Percentiles rank a stretch among this genome's conserved stretches.
Evolutionary conservation across 805 yeast genomes (phyloP).

Genomic region (Ogataea parapolymorpha): DNA sequence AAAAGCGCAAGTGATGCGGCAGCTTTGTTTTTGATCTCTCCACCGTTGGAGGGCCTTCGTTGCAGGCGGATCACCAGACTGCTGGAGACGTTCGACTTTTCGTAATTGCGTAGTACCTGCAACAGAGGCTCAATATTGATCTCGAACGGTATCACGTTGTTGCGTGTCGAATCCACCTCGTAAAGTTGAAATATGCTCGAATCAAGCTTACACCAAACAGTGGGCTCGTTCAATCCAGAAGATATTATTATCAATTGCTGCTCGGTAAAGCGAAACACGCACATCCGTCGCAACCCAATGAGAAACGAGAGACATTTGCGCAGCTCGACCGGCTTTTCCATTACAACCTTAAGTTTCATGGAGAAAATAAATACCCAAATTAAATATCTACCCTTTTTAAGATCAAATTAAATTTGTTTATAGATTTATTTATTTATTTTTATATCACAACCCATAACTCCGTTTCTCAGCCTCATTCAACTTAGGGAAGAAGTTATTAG

Average conservation of each 20-base stretch:
- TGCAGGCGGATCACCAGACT: slow-evolving; percentile 52
- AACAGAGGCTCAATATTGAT: slow-evolving; percentile 57
- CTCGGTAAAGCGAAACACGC: slow-evolving; percentile 55
- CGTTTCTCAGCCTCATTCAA: slow-evolving; percentile 42
- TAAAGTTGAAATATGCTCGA: slow-evolving; percentile 45
- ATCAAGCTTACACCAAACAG: slow-evolving; percentile 61
- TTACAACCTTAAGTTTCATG: slow-evolving; percentile 28
- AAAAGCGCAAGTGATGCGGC: slow-evolving; percentile 52
- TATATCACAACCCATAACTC: slow-evolving; percentile 29
- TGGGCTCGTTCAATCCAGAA: slow-evolving; percentile 54
- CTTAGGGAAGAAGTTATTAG: slow-evolving; percentile 54
- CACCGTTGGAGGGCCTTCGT: slow-evolving; percentile 30
- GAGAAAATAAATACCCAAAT: background rate
- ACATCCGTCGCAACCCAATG: slow-evolving; percentile 47
- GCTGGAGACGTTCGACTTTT: slow-evolving; percentile 45
- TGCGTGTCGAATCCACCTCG: slow-evolving; percentile 50
- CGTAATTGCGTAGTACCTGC: slow-evolving; percentile 56
- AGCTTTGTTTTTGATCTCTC: slow-evolving; percentile 25
- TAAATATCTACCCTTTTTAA: too few species aligned
- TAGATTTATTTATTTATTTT: background rate
- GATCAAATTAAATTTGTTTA: background rate
- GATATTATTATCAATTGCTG: slow-evolving; percentile 49
- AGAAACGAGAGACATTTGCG: slow-evolving; percentile 25
- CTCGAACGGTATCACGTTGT: slow-evolving; percentile 57
- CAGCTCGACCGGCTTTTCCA: slow-evolving; percentile 23